phyloP scores from a whole-genome alignment of 768 basidiomycete genomes.

The Tylopilus rubrobrunneus region DNA sequence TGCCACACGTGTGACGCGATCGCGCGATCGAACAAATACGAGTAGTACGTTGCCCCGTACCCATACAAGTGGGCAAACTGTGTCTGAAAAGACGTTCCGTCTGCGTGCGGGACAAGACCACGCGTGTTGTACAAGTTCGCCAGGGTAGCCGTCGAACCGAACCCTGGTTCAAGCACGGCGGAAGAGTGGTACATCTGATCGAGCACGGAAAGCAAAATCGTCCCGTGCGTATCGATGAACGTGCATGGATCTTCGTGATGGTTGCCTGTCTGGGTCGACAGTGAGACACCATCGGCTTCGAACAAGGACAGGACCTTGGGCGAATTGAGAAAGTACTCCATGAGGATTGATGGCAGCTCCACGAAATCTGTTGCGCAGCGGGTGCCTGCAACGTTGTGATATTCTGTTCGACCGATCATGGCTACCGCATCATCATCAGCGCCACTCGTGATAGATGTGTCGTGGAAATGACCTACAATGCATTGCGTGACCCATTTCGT shows the following conservation, averaged over 20 bases:
- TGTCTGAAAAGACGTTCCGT: constrained; percentile 88
- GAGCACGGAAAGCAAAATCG: constrained; percentile 82
- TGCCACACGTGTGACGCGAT: constrained; percentile 92
- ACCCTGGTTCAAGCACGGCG: constrained; percentile 45
- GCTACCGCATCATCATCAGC: constrained; percentile 44
- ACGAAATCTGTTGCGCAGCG: constrained; percentile 98
- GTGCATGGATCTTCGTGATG: constrained; percentile 74
- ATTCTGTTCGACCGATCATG: constrained; percentile 96
- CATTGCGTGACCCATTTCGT: constrained; percentile 99
- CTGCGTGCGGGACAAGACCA: constrained; percentile 80
- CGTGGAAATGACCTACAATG: constrained; percentile 71
- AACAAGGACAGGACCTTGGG: constrained; percentile 80
- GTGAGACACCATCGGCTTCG: constrained; percentile 46
- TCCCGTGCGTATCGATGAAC: constrained; percentile 84
- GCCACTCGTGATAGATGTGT: neutral
- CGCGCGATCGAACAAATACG: constrained; percentile 93
- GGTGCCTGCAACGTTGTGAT: constrained; percentile 96
- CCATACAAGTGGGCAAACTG: constrained; percentile 95
- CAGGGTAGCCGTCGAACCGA: constrained; percentile 71
- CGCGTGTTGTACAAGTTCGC: constrained; percentile 59
- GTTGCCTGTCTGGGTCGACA: constrained; percentile 49
- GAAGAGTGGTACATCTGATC: constrained; percentile 91
- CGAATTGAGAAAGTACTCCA: constrained; percentile 96
- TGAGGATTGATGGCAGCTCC: constrained; percentile 94
- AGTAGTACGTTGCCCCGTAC: constrained; percentile 97